Base-by-base conservation (phyloP, 441 rosid genomes). In the Erysimum cheiri region DNA sequence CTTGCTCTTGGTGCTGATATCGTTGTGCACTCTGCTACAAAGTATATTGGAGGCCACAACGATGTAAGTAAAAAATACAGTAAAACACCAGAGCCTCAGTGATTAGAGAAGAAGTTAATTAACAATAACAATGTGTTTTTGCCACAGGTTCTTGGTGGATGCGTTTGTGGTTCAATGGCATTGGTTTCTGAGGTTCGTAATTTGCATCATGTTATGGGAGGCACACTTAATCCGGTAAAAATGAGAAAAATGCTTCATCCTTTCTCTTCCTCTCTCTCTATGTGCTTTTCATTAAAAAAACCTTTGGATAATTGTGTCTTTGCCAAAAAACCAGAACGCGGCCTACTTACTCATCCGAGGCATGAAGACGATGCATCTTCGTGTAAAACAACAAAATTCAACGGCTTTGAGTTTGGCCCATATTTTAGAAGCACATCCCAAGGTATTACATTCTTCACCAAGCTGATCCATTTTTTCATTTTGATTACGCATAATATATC, bases 291-390 rank as follows among this genome's bases (percentile, higher is more conserved):
- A 22, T 22, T 2, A 22, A 22, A 22, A 22, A 22, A 22, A 22
- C 24, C 24, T 22, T 22, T 22, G 24, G 24, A 22, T 22, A 22
- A 22, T 22, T 22, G 24, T 22, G 24, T 22, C 24, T 22, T 56
- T 39, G 29, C 22, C 31, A 19, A 36, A 39, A 39, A 32, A 72
- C n/a, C 82, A 90, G 98, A 87, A 85, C 83, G 98, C 98, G 24
- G 92, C 96, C 0, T 92, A 90, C 65, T 83, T 87, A 82, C 80
- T 92, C 53, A 90, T 88, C 65, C 90, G 95, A 67, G 90, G 98
- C 84, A 90, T 88, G 89, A 92, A 92, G 90, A 92, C 98, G 24
- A 83, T 92, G 85, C 85, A 92, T 84, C 98, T 92, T 84, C 96
- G 95, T 81, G 86, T 92, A 79, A 84, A 79, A 85, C 93, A 87